Evolutionary conservation across 2,329 filamentous ascomycete genomes (phyloP).

Genomic region (Aureobasidium sp.): DNA sequence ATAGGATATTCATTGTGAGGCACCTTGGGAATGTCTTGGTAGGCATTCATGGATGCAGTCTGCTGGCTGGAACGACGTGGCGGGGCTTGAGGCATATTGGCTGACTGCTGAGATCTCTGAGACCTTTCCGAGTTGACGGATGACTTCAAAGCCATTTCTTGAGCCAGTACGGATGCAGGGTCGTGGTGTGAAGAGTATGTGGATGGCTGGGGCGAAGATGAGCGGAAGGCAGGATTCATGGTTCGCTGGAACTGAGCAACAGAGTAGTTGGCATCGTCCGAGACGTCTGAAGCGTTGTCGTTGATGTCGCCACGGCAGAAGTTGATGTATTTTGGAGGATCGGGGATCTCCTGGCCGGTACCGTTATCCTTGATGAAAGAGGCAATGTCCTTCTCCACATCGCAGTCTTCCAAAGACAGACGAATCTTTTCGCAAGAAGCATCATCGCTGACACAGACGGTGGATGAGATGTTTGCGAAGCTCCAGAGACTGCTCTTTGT

Average conservation of each 20-base stretch:
- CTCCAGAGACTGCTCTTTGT: conserved; percentile 97
- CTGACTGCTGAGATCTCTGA: conserved; percentile 15
- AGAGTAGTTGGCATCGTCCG: conserved; percentile 83
- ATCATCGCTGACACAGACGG: conserved; percentile 96
- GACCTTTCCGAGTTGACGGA: conserved; percentile 18
- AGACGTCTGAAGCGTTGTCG: conserved; percentile 74
- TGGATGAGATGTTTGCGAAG: conserved; percentile 94
- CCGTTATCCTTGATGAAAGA: conserved; percentile 81
- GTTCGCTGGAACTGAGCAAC: conserved; percentile 92
- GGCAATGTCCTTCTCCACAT: conserved; percentile 91
- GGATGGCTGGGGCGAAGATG: conserved; percentile 92
- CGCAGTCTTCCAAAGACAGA: conserved; percentile 85
- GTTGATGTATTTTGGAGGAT: conserved; percentile 96
- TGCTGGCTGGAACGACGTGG: conserved; percentile 18
- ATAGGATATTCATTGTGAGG: conserved; percentile 91
- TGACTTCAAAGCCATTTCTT: conserved; percentile 46
- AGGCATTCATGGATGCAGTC: conserved; percentile 41
- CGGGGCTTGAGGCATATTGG: conserved; percentile 10
- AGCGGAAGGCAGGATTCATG: conserved; percentile 91
- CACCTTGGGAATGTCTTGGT: conserved; percentile 58
- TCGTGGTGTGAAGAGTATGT: conserved; percentile 90
- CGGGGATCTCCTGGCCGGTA: conserved; percentile 95
- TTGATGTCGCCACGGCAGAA: conserved; percentile 83
- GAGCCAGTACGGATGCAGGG: conserved; percentile 65
- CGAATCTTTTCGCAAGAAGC: conserved; percentile 94